Evolutionary conservation across 2,329 filamentous ascomycete genomes (phyloP).

Genomic region (Diaporthe amygdali): DNA sequence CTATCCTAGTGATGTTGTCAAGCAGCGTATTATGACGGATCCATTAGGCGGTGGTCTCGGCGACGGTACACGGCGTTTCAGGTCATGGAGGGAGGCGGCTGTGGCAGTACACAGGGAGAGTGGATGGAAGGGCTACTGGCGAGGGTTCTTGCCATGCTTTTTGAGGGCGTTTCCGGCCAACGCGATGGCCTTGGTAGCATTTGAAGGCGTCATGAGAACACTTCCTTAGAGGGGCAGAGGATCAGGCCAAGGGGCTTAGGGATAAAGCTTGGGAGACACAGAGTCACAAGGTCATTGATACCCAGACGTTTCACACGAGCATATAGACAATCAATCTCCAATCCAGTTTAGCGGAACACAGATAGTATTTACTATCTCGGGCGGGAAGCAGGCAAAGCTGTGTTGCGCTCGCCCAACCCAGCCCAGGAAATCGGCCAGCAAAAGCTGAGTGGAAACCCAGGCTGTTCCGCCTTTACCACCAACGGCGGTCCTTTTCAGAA

Average conservation of each 20-base stretch:
- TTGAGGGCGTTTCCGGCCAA: slow-evolving; percentile 94
- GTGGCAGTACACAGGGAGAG: slow-evolving; percentile 75
- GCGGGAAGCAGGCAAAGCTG: background rate
- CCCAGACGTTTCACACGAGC: slow-evolving; percentile 7
- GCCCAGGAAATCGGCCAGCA: background rate
- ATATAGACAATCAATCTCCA: background rate
- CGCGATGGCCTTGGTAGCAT: slow-evolving; percentile 89
- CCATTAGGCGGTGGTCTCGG: slow-evolving; percentile 73
- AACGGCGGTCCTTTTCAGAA: slow-evolving; percentile 18
- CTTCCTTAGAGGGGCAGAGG: slow-evolving; percentile 43
- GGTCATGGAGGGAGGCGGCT: slow-evolving; percentile 81
- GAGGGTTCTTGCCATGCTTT: slow-evolving; percentile 94
- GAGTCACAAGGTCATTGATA: slow-evolving; percentile 12
- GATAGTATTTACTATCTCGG: slow-evolving; percentile 21
- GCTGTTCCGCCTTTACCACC: slow-evolving; percentile 16
- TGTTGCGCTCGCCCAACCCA: background rate
- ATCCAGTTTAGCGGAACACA: slow-evolving; percentile 1
- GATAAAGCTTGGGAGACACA: background rate
- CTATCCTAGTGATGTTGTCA: slow-evolving; percentile 92
- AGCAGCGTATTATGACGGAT: slow-evolving; percentile 98
- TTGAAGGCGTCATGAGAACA: slow-evolving; percentile 86
- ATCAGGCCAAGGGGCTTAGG: background rate
- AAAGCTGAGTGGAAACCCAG: background rate
- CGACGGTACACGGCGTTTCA: slow-evolving; percentile 73
- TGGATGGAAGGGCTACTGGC: slow-evolving; percentile 84